Percentiles rank a stretch among this genome's conserved stretches.
These are phyloP conservation scores for Zostera marina DNA, from an alignment of 116 monocot species.

Conservation along the genomic window DNA sequence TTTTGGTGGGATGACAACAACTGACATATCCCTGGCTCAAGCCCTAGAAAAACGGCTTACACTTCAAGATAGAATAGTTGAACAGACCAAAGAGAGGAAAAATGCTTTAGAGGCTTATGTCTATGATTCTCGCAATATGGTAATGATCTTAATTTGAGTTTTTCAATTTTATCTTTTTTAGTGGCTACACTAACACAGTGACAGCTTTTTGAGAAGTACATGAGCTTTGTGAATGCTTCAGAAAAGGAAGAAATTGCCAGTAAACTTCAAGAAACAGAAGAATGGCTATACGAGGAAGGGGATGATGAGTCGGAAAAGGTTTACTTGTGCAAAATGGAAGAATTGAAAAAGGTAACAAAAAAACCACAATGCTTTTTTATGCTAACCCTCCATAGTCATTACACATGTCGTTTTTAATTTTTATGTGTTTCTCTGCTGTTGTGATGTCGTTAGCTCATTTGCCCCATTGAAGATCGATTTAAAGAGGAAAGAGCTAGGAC, in stretches of 20 bases:
- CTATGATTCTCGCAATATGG: slow-evolving; percentile 82
- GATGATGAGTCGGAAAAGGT: slow-evolving; percentile 72
- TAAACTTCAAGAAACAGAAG: slow-evolving; percentile 61
- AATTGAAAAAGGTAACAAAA: slow-evolving; percentile 48
- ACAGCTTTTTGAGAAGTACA: slow-evolving; percentile 64
- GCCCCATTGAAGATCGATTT: slow-evolving; percentile 59
- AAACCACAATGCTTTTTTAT: background rate
- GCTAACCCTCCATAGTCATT: background rate
- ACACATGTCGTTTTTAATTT: no score
- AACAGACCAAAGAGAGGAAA: slow-evolving; percentile 68
- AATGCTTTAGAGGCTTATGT: slow-evolving; percentile 73
- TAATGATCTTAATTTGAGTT: slow-evolving; percentile 7
- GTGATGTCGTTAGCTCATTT: slow-evolving; percentile 36
- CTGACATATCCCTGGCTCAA: slow-evolving; percentile 48
- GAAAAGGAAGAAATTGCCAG: slow-evolving; percentile 58
- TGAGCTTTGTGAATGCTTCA: slow-evolving; percentile 50
- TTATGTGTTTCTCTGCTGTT: background rate
- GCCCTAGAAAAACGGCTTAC: slow-evolving; percentile 41
- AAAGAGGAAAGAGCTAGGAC: slow-evolving; percentile 73
- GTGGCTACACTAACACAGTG: background rate
- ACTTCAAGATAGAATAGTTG: slow-evolving; percentile 62
- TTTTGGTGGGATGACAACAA: slow-evolving; percentile 42
- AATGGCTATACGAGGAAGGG: slow-evolving; percentile 88
- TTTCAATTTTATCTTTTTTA: background rate
- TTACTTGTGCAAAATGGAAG: slow-evolving; percentile 47